Evolutionary conservation across 73 alveolate genomes (phyloP).

Genomic region (Paramecium biaurelia): DNA sequence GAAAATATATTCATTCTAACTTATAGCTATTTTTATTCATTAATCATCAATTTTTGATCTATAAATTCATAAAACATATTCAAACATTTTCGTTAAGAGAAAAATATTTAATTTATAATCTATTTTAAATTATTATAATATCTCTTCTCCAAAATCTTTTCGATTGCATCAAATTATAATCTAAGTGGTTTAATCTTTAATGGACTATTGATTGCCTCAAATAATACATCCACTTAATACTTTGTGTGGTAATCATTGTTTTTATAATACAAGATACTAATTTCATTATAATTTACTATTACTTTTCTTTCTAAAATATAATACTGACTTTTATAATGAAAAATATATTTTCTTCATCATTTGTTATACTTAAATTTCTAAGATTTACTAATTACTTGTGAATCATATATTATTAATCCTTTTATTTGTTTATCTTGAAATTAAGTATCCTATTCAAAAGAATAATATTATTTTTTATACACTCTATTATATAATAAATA

Average conservation of each 20-base stretch:
- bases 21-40: slow-evolving; percentile 29
- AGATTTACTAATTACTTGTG: slow-evolving; percentile 26
- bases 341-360: background rate
- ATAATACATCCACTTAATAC: background rate
- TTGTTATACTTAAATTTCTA: background rate
- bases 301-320: background rate
- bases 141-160: background rate
- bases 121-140: background rate
- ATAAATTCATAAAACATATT: background rate
- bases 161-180: background rate
- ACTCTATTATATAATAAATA: background rate
- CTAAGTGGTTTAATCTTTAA: background rate
- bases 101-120: background rate
- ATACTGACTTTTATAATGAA: background rate
- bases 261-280: background rate
- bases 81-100: background rate
- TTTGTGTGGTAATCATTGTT: background rate
- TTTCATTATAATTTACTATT: background rate
- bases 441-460: background rate
- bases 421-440: background rate
- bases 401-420: background rate
- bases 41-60: background rate
- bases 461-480: background rate
- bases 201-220: background rate
- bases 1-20: slow-evolving; percentile 40